Percentiles rank a stretch among this genome's conserved stretches.
phyloP scores from a whole-genome alignment of 805 yeast species.

The Schizosaccharomyces japonicus region DNA sequence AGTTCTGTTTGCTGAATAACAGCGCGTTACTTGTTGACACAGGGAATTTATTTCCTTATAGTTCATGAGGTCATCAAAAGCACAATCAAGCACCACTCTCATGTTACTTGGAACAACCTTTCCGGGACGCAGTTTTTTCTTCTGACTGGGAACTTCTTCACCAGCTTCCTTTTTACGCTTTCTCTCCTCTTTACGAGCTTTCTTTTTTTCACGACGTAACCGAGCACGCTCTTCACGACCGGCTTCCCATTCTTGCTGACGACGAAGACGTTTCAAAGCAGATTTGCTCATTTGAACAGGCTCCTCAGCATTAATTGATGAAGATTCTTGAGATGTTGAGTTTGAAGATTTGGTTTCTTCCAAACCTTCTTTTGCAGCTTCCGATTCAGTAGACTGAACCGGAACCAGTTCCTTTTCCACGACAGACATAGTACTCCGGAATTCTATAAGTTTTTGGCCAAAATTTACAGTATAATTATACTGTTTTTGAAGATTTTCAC shows the following conservation, averaged over 20 bases:
- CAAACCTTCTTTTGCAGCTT: too few species aligned
- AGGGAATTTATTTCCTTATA: constrained; percentile 42
- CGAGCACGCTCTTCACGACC: constrained; percentile 33
- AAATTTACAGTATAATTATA: too few species aligned
- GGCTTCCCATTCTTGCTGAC: constrained; percentile 30
- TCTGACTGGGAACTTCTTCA: not conserved
- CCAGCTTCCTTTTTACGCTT: constrained; percentile 11
- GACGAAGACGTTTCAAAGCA: constrained; percentile 57
- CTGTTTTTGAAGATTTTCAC: too few species aligned
- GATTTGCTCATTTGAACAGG: not conserved
- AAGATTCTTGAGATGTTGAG: too few species aligned
- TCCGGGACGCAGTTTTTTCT: constrained; percentile 3
- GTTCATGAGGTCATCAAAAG: constrained; percentile 71
- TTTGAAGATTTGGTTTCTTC: too few species aligned
- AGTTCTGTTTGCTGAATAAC: constrained; percentile 55
- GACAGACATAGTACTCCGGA: too few species aligned
- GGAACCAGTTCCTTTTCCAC: too few species aligned
- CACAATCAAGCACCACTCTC: constrained; percentile 58
- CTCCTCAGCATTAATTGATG: too few species aligned
- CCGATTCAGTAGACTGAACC: too few species aligned
- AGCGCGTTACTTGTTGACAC: constrained; percentile 56
- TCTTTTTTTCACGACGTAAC: constrained; percentile 20
- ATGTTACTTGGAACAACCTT: constrained; percentile 20
- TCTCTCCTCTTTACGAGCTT: constrained; percentile 11
- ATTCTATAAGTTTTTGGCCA: too few species aligned